Evolutionary conservation across 257 asterid species (phyloP).

Genomic region (Asclepias syriaca): DNA sequence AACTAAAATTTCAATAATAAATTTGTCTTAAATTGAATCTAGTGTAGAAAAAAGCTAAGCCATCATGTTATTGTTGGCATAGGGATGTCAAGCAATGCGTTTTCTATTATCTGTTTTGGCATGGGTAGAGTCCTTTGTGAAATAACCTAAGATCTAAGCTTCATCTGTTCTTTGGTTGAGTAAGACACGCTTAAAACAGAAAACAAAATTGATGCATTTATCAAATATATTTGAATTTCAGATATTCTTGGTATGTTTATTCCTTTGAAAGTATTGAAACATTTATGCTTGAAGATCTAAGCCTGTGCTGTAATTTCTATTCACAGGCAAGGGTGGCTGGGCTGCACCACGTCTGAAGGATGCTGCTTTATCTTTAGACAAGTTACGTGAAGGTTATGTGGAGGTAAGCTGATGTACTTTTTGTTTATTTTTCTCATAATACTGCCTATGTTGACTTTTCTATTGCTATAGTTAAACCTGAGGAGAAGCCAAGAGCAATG

Average conservation of each 20-base stretch:
- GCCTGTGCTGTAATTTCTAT: slow-evolving; percentile 1
- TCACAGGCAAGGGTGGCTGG: slow-evolving; percentile 85
- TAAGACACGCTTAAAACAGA: neutral
- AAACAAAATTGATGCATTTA: neutral
- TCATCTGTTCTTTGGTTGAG: neutral
- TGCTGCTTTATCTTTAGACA: slow-evolving; percentile 83
- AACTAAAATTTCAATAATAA: neutral
- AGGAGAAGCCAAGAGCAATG: neutral
- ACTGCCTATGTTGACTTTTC: neutral
- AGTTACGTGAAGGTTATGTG: slow-evolving; percentile 76
- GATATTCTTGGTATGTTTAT: neutral
- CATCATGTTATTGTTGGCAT: neutral
- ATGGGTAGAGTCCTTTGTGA: neutral
- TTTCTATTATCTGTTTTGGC: neutral
- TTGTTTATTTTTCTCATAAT: neutral
- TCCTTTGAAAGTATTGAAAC: neutral
- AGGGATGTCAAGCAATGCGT: neutral
- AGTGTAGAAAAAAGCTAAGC: neutral
- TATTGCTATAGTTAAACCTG: neutral
- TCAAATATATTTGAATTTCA: neutral
- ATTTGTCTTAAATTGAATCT: neutral
- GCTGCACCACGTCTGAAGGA: slow-evolving; percentile 99
- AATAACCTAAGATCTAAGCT: neutral
- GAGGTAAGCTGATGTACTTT: slow-evolving; percentile 44
- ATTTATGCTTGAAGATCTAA: neutral